Percentiles rank a stretch among this genome's conserved stretches.
These are phyloP conservation scores for Gomphus bonarii DNA, from an alignment of 1,284 basidiomycete species.

Conservation along the genomic window DNA sequence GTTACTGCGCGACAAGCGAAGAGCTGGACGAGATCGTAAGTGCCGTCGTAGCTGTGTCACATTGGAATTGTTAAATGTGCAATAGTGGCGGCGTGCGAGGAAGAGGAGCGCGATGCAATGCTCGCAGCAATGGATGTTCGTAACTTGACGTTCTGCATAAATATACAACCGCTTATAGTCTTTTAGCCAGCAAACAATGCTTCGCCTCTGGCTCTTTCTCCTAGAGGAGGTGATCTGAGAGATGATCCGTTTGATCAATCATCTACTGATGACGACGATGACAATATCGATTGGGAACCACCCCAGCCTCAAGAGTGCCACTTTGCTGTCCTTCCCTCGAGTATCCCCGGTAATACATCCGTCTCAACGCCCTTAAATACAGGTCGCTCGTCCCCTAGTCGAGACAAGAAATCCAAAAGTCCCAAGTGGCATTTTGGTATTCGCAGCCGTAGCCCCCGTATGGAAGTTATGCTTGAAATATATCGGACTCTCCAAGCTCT, in stretches of 20 bases:
- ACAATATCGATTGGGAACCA: conserved; percentile 22
- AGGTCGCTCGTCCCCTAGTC: conserved; percentile 30
- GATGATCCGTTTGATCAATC: conserved; percentile 59
- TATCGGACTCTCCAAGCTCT: conserved; percentile 86
- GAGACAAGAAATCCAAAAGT: conserved; percentile 45
- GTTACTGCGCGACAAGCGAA: conserved; percentile 81
- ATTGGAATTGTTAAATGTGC: conserved; percentile 20
- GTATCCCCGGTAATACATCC: neutral
- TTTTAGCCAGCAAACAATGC: conserved; percentile 50
- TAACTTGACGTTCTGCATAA: conserved; percentile 12
- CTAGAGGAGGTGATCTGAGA: conserved; percentile 22
- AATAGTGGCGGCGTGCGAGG: conserved; percentile 60
- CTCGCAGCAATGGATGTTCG: conserved; percentile 70
- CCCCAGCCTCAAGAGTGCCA: conserved; percentile 4
- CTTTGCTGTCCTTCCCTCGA: conserved; percentile 5
- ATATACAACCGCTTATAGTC: neutral
- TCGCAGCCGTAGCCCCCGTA: conserved; percentile 86
- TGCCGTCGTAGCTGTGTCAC: conserved; percentile 15
- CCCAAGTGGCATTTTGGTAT: conserved; percentile 98
- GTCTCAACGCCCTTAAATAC: neutral
- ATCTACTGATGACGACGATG: conserved; percentile 52
- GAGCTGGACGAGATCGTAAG: conserved; percentile 75
- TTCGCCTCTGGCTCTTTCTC: conserved; percentile 39
- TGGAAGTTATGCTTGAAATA: conserved; percentile 99
- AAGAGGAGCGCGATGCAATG: conserved; percentile 73